Base-by-base conservation (phyloP, 139 green algal genomes). In the Astrephomene gubernaculifera region DNA sequence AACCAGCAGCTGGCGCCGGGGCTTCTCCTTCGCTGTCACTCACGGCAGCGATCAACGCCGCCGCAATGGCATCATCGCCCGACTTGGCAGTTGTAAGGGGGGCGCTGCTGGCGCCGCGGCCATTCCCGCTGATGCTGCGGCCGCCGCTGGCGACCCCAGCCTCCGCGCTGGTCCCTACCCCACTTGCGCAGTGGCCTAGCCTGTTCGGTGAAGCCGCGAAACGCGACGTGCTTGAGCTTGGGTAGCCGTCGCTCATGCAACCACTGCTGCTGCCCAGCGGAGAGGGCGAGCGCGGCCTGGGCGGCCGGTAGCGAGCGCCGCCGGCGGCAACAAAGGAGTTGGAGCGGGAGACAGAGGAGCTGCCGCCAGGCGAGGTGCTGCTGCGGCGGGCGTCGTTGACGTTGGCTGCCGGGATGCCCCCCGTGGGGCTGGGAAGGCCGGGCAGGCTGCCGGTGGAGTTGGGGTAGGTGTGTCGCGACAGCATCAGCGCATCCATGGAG, bases 271-370 rank as follows among this genome's bases (percentile, higher is more conserved):
- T 63, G 60, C 78, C 63, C 2, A 86, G 79, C 0, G 79, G 79
- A 14, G 79, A 86, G 24, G 65, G 79, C 36, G 65, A 54, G 45
- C 79, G 79, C 27, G 33, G 49, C 0, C 79, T 65, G 2, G 65
- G 79, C 49, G 65, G 64, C 0, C 65, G 45, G 67, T 68, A 69
- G 21, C 49, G 65, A 27, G 43, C 21, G 31, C 79, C 45, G 24
- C 29, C 67, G 0, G 78, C 35, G 29, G 61, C 49, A 2, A 86
- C 79, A 12, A 86, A 86, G 9, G 79, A 86, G 65, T 86, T 86
- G 33, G 79, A 86, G 36, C 79, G 79, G 2, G 79, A 86, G 27
- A 61, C 31, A 2, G 35, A 9, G 31, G 0, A 24, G 65, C 79
- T 70, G 79, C 78, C 65, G 27, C 49, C 69, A 65, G 31, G 44